Evolutionary conservation across 1,284 basidiomycete genomes (phyloP).

Genomic region (Psilocybe mexicana): DNA sequence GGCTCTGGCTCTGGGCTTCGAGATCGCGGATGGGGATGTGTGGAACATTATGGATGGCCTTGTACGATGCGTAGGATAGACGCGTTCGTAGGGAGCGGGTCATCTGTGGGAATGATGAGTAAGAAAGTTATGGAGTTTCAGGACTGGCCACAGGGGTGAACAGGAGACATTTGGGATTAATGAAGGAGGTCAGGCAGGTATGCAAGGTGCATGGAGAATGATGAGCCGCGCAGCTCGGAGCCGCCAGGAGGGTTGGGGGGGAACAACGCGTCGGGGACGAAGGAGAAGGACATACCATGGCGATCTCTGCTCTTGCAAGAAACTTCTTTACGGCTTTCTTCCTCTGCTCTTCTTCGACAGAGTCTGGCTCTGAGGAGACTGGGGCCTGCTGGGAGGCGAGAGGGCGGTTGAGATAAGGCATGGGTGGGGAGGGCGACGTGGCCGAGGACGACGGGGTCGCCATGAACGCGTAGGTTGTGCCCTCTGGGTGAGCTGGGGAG

Average conservation of each 20-base stretch:
- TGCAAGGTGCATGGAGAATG: slow-evolving; percentile 11
- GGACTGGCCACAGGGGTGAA: slow-evolving; percentile 13
- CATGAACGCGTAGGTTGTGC: slow-evolving; percentile 51
- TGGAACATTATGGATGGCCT: slow-evolving; percentile 70
- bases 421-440: slow-evolving; percentile 74
- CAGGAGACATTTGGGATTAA: slow-evolving; percentile 13
- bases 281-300: slow-evolving; percentile 58
- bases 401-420: slow-evolving; percentile 51
- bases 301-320: slow-evolving; percentile 70
- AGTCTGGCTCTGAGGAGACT: slow-evolving; percentile 37
- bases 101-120: slow-evolving; percentile 56
- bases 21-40: slow-evolving; percentile 66
- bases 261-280: slow-evolving; percentile 47
- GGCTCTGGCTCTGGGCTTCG: slow-evolving; percentile 56
- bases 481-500: slow-evolving; percentile 15
- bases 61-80: slow-evolving; percentile 78
- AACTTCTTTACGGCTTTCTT: slow-evolving; percentile 71
- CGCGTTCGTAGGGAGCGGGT: slow-evolving; percentile 75
- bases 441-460: slow-evolving; percentile 74
- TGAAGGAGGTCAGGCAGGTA: slow-evolving; percentile 12
- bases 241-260: slow-evolving; percentile 22
- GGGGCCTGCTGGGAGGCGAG: slow-evolving; percentile 40
- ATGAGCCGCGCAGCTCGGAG: slow-evolving; percentile 20
- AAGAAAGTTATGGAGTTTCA: slow-evolving; percentile 33
- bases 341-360: slow-evolving; percentile 54